Evolutionary conservation across 768 basidiomycete species (phyloP).

Genomic region (Mrakia blollopis): DNA sequence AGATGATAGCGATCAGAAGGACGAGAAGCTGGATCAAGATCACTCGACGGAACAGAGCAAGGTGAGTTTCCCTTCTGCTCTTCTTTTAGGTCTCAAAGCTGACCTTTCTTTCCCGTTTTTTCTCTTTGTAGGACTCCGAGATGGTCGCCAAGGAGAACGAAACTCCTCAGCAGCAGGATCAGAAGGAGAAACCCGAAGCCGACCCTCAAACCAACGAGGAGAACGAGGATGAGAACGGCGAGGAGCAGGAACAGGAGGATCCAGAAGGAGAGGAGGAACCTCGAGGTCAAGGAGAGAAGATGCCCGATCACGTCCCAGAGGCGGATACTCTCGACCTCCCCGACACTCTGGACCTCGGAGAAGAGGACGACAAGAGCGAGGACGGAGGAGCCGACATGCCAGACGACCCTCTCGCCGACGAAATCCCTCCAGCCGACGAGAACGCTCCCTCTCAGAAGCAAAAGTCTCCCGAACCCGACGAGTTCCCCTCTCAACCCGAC

Average conservation of each 20-base stretch:
- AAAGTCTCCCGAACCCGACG: slow-evolving; percentile 27
- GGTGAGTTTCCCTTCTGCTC: background rate
- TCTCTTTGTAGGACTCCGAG: slow-evolving; percentile 52
- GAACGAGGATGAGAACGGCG: slow-evolving; percentile 36
- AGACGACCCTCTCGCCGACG: slow-evolving; percentile 24
- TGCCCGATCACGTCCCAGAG: slow-evolving; percentile 72
- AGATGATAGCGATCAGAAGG: slow-evolving; percentile 42
- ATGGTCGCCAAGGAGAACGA: slow-evolving; percentile 73
- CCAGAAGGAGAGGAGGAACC: slow-evolving; percentile 46
- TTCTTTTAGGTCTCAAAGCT: background rate
- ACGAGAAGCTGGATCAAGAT: slow-evolving; percentile 34
- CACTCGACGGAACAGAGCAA: slow-evolving; percentile 42
- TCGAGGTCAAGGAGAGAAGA: slow-evolving; percentile 48
- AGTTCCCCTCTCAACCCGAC: slow-evolving; percentile 12
- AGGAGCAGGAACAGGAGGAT: slow-evolving; percentile 32
- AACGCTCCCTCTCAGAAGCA: slow-evolving; percentile 26
- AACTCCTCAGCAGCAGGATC: slow-evolving; percentile 42
- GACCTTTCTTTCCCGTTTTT: background rate
- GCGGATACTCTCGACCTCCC: slow-evolving; percentile 82
- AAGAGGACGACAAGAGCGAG: slow-evolving; percentile 42
- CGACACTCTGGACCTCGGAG: slow-evolving; percentile 66
- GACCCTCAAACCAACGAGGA: slow-evolving; percentile 38
- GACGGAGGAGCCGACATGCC: slow-evolving; percentile 28
- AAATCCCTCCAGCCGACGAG: background rate
- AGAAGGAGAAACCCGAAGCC: slow-evolving; percentile 37